These are phyloP conservation scores for Aspergillus piperis DNA, from an alignment of 2,329 filamentous ascomycete species.

Conservation along the genomic window DNA sequence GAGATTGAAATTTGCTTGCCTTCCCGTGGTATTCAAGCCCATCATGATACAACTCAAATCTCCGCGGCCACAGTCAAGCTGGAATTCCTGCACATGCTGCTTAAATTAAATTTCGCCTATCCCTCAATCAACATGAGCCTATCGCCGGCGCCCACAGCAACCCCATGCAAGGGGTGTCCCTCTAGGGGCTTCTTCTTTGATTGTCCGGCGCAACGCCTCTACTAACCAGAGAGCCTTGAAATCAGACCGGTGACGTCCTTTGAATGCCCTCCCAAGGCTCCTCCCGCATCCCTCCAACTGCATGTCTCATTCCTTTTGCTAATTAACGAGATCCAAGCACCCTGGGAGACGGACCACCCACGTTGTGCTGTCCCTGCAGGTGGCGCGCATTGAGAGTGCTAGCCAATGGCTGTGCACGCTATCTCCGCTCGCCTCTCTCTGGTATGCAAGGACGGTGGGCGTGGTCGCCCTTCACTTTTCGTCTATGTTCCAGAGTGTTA, in stretches of 20 bases:
- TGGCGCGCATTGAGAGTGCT: constrained; percentile 21
- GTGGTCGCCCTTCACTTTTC: constrained; percentile 22
- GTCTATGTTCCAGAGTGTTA: constrained; percentile 31
- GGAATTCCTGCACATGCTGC: constrained; percentile 22
- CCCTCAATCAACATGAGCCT: constrained; percentile 26
- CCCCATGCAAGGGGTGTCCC: constrained; percentile 31
- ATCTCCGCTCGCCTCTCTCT: constrained; percentile 29
- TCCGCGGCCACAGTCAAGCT: constrained; percentile 13
- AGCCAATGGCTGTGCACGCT: constrained; percentile 28
- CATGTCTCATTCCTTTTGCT: constrained; percentile 35
- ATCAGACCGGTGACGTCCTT: constrained; percentile 22
- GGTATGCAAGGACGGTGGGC: constrained; percentile 43
- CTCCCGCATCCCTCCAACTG: constrained; percentile 22
- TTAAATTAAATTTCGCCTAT: constrained; percentile 19
- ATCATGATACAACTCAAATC: constrained; percentile 13
- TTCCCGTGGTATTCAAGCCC: constrained; percentile 17
- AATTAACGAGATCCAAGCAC: constrained; percentile 32
- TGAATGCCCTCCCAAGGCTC: constrained; percentile 20
- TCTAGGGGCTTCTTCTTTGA: constrained; percentile 26
- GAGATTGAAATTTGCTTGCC: constrained; percentile 10
- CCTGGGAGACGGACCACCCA: constrained; percentile 31
- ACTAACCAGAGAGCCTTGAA: constrained; percentile 14
- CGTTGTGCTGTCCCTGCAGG: constrained; percentile 35
- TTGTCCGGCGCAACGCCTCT: constrained; percentile 29
- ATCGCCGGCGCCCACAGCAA: constrained; percentile 21